phyloP scores from a whole-genome alignment of 2,329 filamentous ascomycete species.

The Arthrobotrys entomopaga region DNA sequence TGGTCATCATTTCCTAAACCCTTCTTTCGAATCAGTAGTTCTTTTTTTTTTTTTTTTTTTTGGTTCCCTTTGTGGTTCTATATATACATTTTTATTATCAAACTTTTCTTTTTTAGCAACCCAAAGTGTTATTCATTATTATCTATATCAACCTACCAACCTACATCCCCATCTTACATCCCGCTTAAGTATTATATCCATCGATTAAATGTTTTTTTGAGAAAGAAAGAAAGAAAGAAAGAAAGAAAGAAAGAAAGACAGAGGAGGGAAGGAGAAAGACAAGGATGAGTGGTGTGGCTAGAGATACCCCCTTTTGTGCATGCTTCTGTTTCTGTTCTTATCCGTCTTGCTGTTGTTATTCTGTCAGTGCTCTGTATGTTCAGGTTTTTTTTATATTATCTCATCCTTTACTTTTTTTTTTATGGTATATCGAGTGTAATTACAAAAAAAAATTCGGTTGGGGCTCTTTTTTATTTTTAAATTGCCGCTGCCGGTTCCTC shows the following conservation, averaged over 20 bases:
- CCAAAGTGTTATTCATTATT: slow-evolving; percentile 31
- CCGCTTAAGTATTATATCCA: neutral
- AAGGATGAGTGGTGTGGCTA: slow-evolving; percentile 26
- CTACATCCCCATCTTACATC: neutral
- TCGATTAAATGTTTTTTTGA: slow-evolving; percentile 11
- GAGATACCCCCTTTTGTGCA: slow-evolving; percentile 45
- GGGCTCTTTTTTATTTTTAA: slow-evolving; percentile 34
- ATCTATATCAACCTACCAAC: slow-evolving; percentile 40
- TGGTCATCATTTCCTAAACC: neutral
- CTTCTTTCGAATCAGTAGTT: too few species aligned
- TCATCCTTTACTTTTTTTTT: slow-evolving; percentile 51
- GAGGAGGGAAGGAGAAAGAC: too few species aligned
- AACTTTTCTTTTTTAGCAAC: slow-evolving; percentile 22
- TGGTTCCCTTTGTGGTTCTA: slow-evolving; percentile 31
- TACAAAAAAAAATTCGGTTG: slow-evolving; percentile 29
- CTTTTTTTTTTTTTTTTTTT: slow-evolving; percentile 22
- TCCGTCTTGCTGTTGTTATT: slow-evolving; percentile 33
- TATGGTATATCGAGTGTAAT: slow-evolving; percentile 57
- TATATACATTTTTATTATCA: slow-evolving; percentile 35
- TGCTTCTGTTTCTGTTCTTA: slow-evolving; percentile 44
- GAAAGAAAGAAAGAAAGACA: neutral
- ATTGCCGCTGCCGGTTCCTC: slow-evolving; percentile 28
- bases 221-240: neutral
- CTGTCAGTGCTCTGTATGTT: slow-evolving; percentile 33
- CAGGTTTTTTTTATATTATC: slow-evolving; percentile 37